phyloP scores from a whole-genome alignment of 805 yeast genomes.

The Pichia rugopelliculosa region DNA sequence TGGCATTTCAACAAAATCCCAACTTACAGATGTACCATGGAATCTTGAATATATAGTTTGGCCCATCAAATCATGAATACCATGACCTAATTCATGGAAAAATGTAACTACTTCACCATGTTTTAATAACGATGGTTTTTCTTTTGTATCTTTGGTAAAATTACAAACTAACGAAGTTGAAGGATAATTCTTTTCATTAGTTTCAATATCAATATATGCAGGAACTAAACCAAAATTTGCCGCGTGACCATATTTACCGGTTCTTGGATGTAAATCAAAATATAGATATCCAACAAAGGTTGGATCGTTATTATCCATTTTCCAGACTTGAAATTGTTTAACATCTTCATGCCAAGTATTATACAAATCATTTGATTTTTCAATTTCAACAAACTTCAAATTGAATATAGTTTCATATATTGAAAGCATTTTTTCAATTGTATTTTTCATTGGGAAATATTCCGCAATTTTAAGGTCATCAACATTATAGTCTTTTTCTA shows the following conservation, averaged over 20 bases:
- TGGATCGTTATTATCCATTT: slow-evolving; percentile 43
- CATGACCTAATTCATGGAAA: slow-evolving; percentile 88
- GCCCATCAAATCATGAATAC: slow-evolving; percentile 72
- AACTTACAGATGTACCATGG: slow-evolving; percentile 68
- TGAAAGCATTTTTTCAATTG: slow-evolving; percentile 60
- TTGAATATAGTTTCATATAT: slow-evolving; percentile 66
- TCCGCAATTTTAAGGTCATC: slow-evolving; percentile 68
- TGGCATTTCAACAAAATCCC: slow-evolving; percentile 90
- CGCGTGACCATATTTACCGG: slow-evolving; percentile 84
- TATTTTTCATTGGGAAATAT: slow-evolving; percentile 66
- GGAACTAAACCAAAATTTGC: slow-evolving; percentile 69
- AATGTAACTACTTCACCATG: slow-evolving; percentile 77
- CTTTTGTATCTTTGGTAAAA: slow-evolving; percentile 65
- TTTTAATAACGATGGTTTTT: slow-evolving; percentile 66
- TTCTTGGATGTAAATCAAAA: slow-evolving; percentile 79
- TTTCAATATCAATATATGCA: slow-evolving; percentile 42
- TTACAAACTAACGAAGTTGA: slow-evolving; percentile 78
- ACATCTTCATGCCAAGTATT: slow-evolving; percentile 77
- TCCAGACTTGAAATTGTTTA: slow-evolving; percentile 65
- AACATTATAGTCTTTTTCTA: slow-evolving; percentile 63
- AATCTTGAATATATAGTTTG: slow-evolving; percentile 57
- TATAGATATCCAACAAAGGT: slow-evolving; percentile 72
- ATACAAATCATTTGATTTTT: slow-evolving; percentile 26
- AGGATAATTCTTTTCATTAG: slow-evolving; percentile 49
- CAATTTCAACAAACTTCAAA: slow-evolving; percentile 53